Evolutionary conservation across 768 basidiomycete genomes (phyloP).

Genomic region (Phanerochaete sordida): DNA sequence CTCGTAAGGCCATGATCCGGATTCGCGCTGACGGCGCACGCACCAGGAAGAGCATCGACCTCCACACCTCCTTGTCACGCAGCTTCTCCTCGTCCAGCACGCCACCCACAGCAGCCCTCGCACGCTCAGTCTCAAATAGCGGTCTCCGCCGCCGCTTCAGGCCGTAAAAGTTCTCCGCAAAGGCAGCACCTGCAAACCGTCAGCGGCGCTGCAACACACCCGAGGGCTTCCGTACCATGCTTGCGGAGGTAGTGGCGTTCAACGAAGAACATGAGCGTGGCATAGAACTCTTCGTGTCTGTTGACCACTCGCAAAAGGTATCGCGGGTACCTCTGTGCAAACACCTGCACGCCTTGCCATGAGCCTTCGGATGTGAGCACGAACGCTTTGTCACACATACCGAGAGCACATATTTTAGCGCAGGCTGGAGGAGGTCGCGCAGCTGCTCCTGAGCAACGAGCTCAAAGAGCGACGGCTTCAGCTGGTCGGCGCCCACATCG

Average conservation of each 20-base stretch:
- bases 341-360: slow-evolving; percentile 52
- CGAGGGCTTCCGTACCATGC: slow-evolving; percentile 54
- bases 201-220: background rate
- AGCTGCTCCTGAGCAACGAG: slow-evolving; percentile 93
- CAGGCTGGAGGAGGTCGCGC: slow-evolving; percentile 87
- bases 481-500: slow-evolving; percentile 65
- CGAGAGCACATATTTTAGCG: slow-evolving; percentile 89
- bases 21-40: slow-evolving; percentile 23
- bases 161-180: slow-evolving; percentile 95
- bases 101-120: slow-evolving; percentile 63
- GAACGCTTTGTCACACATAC: slow-evolving; percentile 35
- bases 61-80: slow-evolving; percentile 62
- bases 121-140: slow-evolving; percentile 65
- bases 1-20: background rate
- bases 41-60: slow-evolving; percentile 79
- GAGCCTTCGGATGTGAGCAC: background rate
- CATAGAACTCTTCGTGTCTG: slow-evolving; percentile 95
- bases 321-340: slow-evolving; percentile 91
- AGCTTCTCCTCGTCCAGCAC: slow-evolving; percentile 65
- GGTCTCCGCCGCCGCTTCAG: slow-evolving; percentile 76
- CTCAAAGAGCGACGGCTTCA: slow-evolving; percentile 85
- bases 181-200: slow-evolving; percentile 72
- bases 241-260: slow-evolving; percentile 88
- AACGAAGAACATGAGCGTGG: slow-evolving; percentile 81
- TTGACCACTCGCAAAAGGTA: slow-evolving; percentile 91